Evolutionary conservation across 441 rosid species (phyloP).

Genomic region (Pelargonium cotyledonis): DNA sequence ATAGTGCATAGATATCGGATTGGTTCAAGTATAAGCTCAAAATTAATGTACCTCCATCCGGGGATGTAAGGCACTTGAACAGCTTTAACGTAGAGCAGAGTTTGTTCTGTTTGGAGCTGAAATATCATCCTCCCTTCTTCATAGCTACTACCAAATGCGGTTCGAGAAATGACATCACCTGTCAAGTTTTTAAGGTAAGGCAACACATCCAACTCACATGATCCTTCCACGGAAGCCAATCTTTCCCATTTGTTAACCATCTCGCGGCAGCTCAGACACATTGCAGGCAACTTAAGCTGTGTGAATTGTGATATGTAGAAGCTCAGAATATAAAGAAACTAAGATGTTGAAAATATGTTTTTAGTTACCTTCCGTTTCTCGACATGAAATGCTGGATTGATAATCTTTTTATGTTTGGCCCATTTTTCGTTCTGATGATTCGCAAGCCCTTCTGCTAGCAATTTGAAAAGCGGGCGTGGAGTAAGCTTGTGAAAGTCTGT

Average conservation of each 20-base stretch:
- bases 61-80: slow-evolving; percentile 26
- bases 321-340: too few species aligned
- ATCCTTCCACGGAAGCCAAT: slow-evolving; percentile 17
- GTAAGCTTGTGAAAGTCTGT: slow-evolving; percentile 20
- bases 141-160: slow-evolving; percentile 47
- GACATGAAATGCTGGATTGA: slow-evolving; percentile 20
- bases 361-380: slow-evolving; percentile 27
- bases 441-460: slow-evolving; percentile 16
- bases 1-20: too few species aligned
- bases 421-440: slow-evolving; percentile 21
- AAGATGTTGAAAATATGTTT: too few species aligned
- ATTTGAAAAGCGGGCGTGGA: not conserved
- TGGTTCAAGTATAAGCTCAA: too few species aligned
- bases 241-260: slow-evolving; percentile 33
- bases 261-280: slow-evolving; percentile 28
- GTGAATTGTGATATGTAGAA: not conserved
- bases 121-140: slow-evolving; percentile 45
- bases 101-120: slow-evolving; percentile 32
- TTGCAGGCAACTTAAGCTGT: slow-evolving; percentile 43
- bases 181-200: slow-evolving; percentile 35
- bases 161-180: slow-evolving; percentile 41
- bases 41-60: slow-evolving; percentile 43
- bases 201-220: slow-evolving; percentile 42
- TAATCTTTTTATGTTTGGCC: slow-evolving; percentile 15
- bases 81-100: slow-evolving; percentile 17